Conservation (phyloP, 2,329 filamentous ascomycete species). For the Cordyceps tenuipes region DNA sequence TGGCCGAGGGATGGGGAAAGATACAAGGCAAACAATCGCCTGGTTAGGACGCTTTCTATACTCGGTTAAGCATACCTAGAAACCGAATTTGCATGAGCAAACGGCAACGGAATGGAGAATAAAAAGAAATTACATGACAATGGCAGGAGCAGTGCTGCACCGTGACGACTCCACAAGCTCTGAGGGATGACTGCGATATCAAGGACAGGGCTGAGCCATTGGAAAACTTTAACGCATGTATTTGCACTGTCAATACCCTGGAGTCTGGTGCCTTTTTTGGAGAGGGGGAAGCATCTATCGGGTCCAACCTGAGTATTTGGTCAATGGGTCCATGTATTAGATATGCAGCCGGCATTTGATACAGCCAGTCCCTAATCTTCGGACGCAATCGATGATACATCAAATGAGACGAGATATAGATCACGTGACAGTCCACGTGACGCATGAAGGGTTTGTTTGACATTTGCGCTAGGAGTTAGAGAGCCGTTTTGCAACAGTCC, state of each 20-base stretch:
- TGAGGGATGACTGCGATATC: neutral
- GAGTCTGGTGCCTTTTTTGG: too few species aligned
- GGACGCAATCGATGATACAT: too few species aligned
- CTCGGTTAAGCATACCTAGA: slow-evolving; percentile 30
- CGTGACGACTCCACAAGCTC: neutral
- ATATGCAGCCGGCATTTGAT: too few species aligned
- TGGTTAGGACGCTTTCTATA: slow-evolving; percentile 33
- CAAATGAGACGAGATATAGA: too few species aligned
- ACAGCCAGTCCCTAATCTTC: too few species aligned
- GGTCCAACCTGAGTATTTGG: too few species aligned
- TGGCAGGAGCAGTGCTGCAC: neutral
- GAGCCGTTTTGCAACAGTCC: neutral
- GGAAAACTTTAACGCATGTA: too few species aligned
- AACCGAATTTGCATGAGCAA: slow-evolving; percentile 30
- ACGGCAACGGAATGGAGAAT: slow-evolving; percentile 32
- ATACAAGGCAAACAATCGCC: slow-evolving; percentile 27
- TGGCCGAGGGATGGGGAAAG: slow-evolving; percentile 26
- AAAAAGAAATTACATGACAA: slow-evolving; percentile 15
- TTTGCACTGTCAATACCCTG: too few species aligned
- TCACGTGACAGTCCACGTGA: slow-evolving; percentile 3
- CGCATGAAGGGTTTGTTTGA: too few species aligned
- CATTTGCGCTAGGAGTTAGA: neutral
- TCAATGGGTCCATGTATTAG: too few species aligned
- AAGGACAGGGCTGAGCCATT: neutral
- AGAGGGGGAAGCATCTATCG: too few species aligned